phyloP scores from a whole-genome alignment of 2,329 filamentous ascomycete genomes.

The Neophaeococcomyces aloes region DNA sequence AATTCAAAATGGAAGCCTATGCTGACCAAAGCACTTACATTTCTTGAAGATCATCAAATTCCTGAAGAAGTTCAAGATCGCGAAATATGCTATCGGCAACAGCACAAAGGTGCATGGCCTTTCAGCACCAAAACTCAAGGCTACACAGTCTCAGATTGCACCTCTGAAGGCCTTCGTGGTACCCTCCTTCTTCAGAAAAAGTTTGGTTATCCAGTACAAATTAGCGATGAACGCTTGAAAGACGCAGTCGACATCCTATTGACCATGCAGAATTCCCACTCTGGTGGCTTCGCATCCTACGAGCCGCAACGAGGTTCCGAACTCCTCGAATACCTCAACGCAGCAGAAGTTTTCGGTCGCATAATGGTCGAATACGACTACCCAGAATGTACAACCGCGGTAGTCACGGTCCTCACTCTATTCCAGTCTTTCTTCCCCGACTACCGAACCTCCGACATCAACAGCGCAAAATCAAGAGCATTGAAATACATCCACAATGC shows the following conservation, averaged over 20 bases:
- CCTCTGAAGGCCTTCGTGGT: slow-evolving; percentile 79
- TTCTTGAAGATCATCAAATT: slow-evolving; percentile 85
- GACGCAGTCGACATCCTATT: slow-evolving; percentile 85
- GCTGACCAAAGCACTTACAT: slow-evolving; percentile 70
- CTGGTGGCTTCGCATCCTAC: slow-evolving; percentile 82
- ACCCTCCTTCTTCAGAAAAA: slow-evolving; percentile 75
- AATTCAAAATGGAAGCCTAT: slow-evolving; percentile 71
- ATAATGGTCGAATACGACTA: slow-evolving; percentile 99
- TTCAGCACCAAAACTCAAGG: slow-evolving; percentile 90
- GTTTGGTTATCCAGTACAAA: slow-evolving; percentile 59
- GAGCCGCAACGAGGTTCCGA: slow-evolving; percentile 70
- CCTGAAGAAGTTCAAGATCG: slow-evolving; percentile 70
- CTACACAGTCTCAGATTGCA: slow-evolving; percentile 91
- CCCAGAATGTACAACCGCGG: slow-evolving; percentile 92
- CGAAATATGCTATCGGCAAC: slow-evolving; percentile 74
- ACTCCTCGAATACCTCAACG: slow-evolving; percentile 76
- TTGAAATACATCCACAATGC: slow-evolving; percentile 71
- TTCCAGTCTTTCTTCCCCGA: slow-evolving; percentile 73
- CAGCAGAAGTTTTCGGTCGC: slow-evolving; percentile 86
- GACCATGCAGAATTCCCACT: slow-evolving; percentile 71
- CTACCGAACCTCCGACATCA: slow-evolving; percentile 68
- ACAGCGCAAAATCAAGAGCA: slow-evolving; percentile 58
- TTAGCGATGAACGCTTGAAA: slow-evolving; percentile 68
- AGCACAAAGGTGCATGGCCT: slow-evolving; percentile 86
- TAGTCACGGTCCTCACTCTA: slow-evolving; percentile 73